Percentiles rank a stretch among this genome's conserved stretches.
Evolutionary conservation across 495 filamentous ascomycete genomes (phyloP).

Genomic region (Lasiosphaeris hirsuta): DNA sequence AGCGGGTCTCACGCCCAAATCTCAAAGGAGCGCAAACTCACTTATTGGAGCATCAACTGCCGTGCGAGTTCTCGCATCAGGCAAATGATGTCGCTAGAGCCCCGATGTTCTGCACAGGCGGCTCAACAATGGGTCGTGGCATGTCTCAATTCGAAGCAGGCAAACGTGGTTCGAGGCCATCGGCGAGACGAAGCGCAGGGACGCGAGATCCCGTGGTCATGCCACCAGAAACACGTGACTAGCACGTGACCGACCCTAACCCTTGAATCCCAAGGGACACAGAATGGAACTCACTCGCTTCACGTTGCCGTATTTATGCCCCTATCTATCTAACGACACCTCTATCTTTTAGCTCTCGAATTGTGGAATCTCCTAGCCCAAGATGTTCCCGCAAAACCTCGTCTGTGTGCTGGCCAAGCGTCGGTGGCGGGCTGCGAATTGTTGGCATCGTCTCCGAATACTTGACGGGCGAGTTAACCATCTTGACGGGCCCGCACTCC

Average conservation of each 20-base stretch:
- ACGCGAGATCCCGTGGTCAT: background rate
- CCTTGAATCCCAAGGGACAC: too few relatives aligned
- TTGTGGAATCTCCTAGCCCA: conserved; percentile 58
- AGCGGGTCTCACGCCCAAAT: too few relatives aligned
- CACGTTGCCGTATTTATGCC: too few relatives aligned
- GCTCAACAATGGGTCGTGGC: too few relatives aligned
- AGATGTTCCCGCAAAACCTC: conserved; percentile 71
- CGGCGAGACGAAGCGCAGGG: background rate
- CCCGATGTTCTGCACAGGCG: too few relatives aligned
- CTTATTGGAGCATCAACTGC: too few relatives aligned
- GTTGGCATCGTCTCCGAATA: conserved; percentile 78
- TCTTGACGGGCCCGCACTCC: conserved; percentile 76
- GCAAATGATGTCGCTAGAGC: too few relatives aligned
- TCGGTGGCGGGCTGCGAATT: conserved; percentile 78
- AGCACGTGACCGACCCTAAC: conserved; percentile 15
- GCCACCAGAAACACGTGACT: conserved; percentile 8
- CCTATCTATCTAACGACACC: conserved; percentile 64
- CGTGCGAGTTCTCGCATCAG: too few relatives aligned
- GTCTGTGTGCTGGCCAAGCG: conserved; percentile 87
- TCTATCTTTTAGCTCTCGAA: conserved; percentile 58
- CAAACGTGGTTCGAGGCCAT: too few relatives aligned
- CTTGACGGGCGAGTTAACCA: conserved; percentile 95
- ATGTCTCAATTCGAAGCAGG: too few relatives aligned
- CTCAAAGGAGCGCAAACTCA: too few relatives aligned
- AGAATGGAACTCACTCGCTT: too few relatives aligned